Evolutionary conservation across 2,329 filamentous ascomycete genomes (phyloP).

Genomic region (Cryphonectria radicalis): DNA sequence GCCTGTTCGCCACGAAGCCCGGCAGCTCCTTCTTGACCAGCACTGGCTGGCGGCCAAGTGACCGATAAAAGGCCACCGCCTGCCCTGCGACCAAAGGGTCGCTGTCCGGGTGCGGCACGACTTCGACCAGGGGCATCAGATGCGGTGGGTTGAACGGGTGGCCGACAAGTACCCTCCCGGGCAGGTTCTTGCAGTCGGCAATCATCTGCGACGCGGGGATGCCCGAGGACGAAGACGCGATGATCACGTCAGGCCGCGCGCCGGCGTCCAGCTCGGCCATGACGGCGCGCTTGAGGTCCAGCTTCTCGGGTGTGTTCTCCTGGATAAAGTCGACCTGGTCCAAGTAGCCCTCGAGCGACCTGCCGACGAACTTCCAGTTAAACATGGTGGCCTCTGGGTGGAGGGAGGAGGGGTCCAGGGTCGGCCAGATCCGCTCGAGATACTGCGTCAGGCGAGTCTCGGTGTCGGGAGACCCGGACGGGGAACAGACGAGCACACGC

Average conservation of each 20-base stretch:
- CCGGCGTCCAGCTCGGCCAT: constrained; percentile 41
- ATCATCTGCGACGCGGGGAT: constrained; percentile 39
- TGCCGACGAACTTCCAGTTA: constrained; percentile 25
- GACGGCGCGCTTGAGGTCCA: constrained; percentile 45
- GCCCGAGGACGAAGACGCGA: constrained; percentile 45
- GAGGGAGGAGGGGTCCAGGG: constrained; percentile 7
- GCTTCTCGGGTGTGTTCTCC: constrained; percentile 46
- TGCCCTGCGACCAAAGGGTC: constrained; percentile 31
- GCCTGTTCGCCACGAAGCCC: constrained; percentile 50
- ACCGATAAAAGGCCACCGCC: constrained; percentile 44
- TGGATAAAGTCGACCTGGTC: constrained; percentile 41
- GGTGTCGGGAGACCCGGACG: constrained; percentile 38
- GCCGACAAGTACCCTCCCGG: constrained; percentile 45
- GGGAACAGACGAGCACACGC: constrained; percentile 46
- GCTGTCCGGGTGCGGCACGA: constrained; percentile 44
- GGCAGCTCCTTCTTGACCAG: constrained; percentile 45
- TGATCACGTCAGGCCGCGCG: constrained; percentile 39
- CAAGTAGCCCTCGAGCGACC: constrained; percentile 23
- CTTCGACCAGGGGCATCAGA: constrained; percentile 54
- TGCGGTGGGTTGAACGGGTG: constrained; percentile 56
- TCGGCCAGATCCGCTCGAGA: constrained; percentile 22
- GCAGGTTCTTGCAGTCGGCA: constrained; percentile 34
- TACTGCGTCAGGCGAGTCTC: constrained; percentile 35
- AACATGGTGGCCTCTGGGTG: constrained; percentile 1
- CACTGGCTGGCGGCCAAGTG: constrained; percentile 46